Percentiles rank a stretch among this genome's conserved stretches.
phyloP scores from a whole-genome alignment of 1,284 basidiomycete genomes.

The Cryptococcus hybrid region DNA sequence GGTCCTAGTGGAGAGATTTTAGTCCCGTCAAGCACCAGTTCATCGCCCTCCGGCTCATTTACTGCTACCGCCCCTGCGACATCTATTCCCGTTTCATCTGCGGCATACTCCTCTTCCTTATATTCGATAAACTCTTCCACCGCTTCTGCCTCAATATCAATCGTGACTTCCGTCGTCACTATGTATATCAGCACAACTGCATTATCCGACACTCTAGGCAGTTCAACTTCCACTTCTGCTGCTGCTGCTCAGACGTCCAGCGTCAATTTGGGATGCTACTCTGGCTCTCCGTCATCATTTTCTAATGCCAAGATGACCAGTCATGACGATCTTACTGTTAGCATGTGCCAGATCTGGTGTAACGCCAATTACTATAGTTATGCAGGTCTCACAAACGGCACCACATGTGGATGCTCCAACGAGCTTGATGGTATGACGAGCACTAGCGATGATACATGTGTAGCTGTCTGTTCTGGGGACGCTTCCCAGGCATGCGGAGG shows the following conservation, averaged over 20 bases:
- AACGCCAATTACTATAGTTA: conserved; percentile 27
- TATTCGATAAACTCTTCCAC: no score
- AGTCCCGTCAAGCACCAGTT: no score
- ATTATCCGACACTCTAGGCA: neutral
- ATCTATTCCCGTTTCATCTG: neutral
- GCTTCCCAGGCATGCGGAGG: conserved; percentile 27
- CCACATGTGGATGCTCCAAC: conserved; percentile 28
- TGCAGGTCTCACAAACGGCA: conserved; percentile 20
- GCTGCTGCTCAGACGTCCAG: conserved; percentile 14
- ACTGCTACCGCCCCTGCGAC: neutral
- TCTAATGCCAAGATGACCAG: conserved; percentile 23
- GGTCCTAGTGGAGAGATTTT: no score
- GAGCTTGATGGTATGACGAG: conserved; percentile 15
- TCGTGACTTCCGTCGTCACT: neutral
- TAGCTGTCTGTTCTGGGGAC: conserved; percentile 29
- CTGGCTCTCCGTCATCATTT: conserved; percentile 11
- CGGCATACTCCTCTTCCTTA: no score
- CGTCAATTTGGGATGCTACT: conserved; percentile 22
- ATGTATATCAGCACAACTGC: neutral
- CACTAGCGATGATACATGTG: conserved; percentile 18
- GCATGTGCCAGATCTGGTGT: conserved; percentile 35
- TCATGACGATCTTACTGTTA: conserved; percentile 18
- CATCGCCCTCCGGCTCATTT: neutral
- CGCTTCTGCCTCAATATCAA: no score
- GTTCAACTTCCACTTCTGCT: conserved; percentile 6